phyloP scores from a whole-genome alignment of 2,329 filamentous ascomycete genomes.

The Colletotrichum zoysiae region DNA sequence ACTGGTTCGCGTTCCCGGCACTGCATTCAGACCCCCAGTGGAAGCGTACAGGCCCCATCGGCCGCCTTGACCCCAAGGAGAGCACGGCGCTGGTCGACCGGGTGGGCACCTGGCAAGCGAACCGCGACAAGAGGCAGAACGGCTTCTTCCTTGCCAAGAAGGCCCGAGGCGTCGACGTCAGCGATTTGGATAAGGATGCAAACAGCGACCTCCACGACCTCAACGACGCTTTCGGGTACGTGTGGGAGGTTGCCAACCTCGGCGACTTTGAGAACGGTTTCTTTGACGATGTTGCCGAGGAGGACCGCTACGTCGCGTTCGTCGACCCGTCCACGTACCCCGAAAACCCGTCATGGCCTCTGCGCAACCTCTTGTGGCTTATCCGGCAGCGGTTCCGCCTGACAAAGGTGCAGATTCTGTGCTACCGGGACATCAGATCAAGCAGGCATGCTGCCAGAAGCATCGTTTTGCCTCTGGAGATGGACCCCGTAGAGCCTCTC shows the following conservation, averaged over 20 bases:
- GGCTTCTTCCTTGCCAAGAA: slow-evolving; percentile 97
- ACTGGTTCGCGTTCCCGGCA: slow-evolving; percentile 97
- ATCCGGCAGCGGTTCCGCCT: slow-evolving; percentile 86
- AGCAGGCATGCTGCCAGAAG: slow-evolving; percentile 85
- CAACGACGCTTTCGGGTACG: slow-evolving; percentile 59
- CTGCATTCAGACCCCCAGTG: slow-evolving; percentile 90
- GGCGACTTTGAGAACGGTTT: slow-evolving; percentile 88
- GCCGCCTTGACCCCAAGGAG: slow-evolving; percentile 74
- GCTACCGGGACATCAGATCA: slow-evolving; percentile 87
- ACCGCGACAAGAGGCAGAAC: slow-evolving; percentile 82
- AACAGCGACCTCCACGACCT: slow-evolving; percentile 42
- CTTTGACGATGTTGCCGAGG: slow-evolving; percentile 77
- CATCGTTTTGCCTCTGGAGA: slow-evolving; percentile 77
- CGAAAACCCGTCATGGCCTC: slow-evolving; percentile 89
- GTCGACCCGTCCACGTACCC: slow-evolving; percentile 93
- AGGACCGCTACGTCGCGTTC: slow-evolving; percentile 87
- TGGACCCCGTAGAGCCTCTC: slow-evolving; percentile 61
- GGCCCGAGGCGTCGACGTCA: slow-evolving; percentile 54
- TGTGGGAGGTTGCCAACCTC: slow-evolving; percentile 83
- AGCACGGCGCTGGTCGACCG: slow-evolving; percentile 83
- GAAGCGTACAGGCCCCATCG: slow-evolving; percentile 70
- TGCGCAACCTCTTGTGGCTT: slow-evolving; percentile 89
- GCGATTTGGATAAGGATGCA: slow-evolving; percentile 36
- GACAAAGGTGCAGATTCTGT: slow-evolving; percentile 83
- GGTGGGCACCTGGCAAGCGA: slow-evolving; percentile 89